These are phyloP conservation scores for Nothophoma quercina DNA, from an alignment of 2,329 filamentous ascomycete species.

Conservation along the genomic window DNA sequence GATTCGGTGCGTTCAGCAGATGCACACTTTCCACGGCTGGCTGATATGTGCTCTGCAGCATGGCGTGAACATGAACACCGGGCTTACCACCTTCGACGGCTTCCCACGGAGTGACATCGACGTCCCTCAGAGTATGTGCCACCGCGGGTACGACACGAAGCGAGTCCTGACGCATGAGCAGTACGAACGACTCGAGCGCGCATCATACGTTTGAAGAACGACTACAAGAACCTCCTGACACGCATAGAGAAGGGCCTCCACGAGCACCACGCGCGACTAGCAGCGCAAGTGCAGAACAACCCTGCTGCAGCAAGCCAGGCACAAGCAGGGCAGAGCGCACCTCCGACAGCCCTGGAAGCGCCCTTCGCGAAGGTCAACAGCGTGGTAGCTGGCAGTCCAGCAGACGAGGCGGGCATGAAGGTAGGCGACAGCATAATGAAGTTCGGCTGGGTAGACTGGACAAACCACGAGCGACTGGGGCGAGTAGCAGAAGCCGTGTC, in stretches of 20 bases:
- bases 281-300: constrained; percentile 54
- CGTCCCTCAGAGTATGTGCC: constrained; percentile 81
- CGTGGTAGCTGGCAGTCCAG: constrained; percentile 79
- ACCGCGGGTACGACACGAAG: not conserved
- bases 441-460: constrained; percentile 84
- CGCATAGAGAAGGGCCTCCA: constrained; percentile 87
- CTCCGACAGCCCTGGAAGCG: constrained; percentile 56
- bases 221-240: constrained; percentile 89
- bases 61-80: constrained; percentile 89
- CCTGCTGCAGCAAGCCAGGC: constrained; percentile 38
- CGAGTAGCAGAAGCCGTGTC: constrained; percentile 91
- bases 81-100: constrained; percentile 85
- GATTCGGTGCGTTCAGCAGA: constrained; percentile 71
- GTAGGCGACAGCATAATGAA: constrained; percentile 80
- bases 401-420: constrained; percentile 80
- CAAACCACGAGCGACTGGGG: constrained; percentile 84
- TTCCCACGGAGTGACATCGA: constrained; percentile 94
- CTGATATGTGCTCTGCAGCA: constrained; percentile 66
- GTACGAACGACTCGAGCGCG: constrained; percentile 91
- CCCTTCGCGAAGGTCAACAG: constrained; percentile 92
- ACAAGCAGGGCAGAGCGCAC: constrained; percentile 32
- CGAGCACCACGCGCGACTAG: constrained; percentile 80
- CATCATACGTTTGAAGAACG: constrained; percentile 89
- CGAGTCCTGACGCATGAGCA: constrained; percentile 50
- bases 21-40: not conserved